Evolutionary conservation across 495 filamentous ascomycete genomes (phyloP).

Genomic region (Penicillium ochrochloron): DNA sequence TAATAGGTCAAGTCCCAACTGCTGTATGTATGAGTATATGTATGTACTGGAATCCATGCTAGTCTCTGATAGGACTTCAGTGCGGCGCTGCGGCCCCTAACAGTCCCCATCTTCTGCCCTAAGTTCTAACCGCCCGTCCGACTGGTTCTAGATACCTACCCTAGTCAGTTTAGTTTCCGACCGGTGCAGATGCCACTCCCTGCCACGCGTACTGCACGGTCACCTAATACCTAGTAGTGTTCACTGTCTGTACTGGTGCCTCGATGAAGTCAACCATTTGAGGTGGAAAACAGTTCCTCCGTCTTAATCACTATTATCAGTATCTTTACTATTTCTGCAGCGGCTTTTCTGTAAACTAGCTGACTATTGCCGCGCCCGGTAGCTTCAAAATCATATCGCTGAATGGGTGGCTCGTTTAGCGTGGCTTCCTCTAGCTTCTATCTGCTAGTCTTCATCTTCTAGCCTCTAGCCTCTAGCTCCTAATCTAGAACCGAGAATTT

Average conservation of each 20-base stretch:
- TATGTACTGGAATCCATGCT: too few species aligned
- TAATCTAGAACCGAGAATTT: too few species aligned
- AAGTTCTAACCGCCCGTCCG: background rate
- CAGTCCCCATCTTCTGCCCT: background rate
- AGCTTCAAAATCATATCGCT: background rate
- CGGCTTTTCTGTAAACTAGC: background rate
- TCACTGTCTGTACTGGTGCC: background rate
- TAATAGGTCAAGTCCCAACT: background rate
- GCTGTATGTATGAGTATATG: background rate
- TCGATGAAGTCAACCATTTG: background rate
- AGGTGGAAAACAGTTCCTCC: background rate
- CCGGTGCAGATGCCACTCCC: background rate
- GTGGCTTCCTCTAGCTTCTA: background rate
- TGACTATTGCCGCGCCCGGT: background rate
- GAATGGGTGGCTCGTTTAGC: background rate
- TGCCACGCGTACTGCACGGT: background rate
- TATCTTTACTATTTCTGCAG: background rate
- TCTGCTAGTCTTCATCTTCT: too few species aligned
- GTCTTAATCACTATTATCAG: background rate
- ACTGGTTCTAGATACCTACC: background rate
- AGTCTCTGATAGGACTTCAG: background rate
- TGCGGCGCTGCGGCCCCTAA: background rate
- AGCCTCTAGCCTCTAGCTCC: background rate
- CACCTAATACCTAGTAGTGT: too few species aligned
- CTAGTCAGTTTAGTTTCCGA: background rate